Percentiles rank a stretch among this genome's conserved stretches.
These are phyloP conservation scores for Eucalyptus sp. DNA, from an alignment of 345 rosid species.

Conservation along the genomic window DNA sequence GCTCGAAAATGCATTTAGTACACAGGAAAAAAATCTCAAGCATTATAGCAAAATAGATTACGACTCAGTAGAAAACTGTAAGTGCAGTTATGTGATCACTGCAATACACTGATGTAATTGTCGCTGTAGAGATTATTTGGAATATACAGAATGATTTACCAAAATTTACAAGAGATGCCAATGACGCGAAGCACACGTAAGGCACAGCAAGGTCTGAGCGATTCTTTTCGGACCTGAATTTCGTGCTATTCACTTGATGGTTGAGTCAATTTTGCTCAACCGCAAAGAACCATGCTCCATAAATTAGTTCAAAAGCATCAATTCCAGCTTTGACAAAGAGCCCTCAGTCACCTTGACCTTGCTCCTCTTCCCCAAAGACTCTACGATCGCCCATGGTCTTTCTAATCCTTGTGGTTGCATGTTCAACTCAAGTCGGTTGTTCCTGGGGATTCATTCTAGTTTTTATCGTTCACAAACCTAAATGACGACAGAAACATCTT, in stretches of 20 bases:
- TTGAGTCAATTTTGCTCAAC: background rate
- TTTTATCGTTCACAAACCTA: background rate
- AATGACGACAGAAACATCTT: background rate
- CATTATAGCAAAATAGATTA: background rate
- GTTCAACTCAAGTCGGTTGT: background rate
- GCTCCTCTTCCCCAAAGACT: background rate
- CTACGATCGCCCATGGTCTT: background rate
- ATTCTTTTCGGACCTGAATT: background rate
- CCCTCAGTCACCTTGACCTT: background rate
- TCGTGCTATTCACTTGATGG: background rate
- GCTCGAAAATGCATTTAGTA: background rate
- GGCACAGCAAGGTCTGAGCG: background rate
- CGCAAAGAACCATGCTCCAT: background rate
- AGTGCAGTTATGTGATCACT: background rate
- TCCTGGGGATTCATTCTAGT: background rate
- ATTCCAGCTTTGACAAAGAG: background rate
- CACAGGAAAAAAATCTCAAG: background rate
- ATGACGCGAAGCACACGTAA: background rate
- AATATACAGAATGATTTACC: background rate
- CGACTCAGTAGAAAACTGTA: background rate
- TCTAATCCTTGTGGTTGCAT: background rate
- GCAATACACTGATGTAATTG: background rate
- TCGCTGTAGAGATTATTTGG: background rate
- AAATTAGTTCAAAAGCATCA: background rate
- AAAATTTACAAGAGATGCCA: background rate